Percentiles rank a stretch among this genome's conserved stretches.
Conservation (phyloP, 768 basidiomycete species). For the Xerocomus brunneocitrinus region DNA sequence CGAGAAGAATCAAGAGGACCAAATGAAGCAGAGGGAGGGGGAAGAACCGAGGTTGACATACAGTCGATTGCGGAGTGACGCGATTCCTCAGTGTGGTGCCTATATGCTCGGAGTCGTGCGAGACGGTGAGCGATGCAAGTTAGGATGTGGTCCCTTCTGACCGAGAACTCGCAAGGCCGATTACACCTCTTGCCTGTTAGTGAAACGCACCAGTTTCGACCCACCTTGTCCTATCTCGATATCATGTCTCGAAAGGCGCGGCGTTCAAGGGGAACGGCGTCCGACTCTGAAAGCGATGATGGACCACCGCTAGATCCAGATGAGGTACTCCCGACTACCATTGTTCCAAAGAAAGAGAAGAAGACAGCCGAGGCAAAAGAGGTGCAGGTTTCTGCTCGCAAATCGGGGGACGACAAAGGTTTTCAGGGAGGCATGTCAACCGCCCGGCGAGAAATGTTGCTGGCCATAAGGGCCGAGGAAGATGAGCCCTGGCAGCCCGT, state of each 20-base stretch:
- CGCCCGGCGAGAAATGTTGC: slow-evolving; percentile 72
- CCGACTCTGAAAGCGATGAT: slow-evolving; percentile 71
- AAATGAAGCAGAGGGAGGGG: slow-evolving; percentile 43
- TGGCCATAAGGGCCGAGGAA: slow-evolving; percentile 67
- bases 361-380: slow-evolving; percentile 60
- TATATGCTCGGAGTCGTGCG: slow-evolving; percentile 77
- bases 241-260: slow-evolving; percentile 59
- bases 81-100: slow-evolving; percentile 55
- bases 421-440: slow-evolving; percentile 63
- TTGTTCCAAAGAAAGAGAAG: slow-evolving; percentile 52
- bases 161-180: slow-evolving; percentile 41
- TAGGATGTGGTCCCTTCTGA: slow-evolving; percentile 8
- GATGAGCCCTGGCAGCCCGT: slow-evolving; percentile 74
- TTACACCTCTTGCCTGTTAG: slow-evolving; percentile 75
- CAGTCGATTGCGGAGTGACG: slow-evolving; percentile 69
- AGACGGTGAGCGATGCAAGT: slow-evolving; percentile 47
- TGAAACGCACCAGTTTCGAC: slow-evolving; percentile 78
- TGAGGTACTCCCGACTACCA: slow-evolving; percentile 47
- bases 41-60: slow-evolving; percentile 63
- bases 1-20: slow-evolving; percentile 67
- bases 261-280: slow-evolving; percentile 43
- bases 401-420: slow-evolving; percentile 57
- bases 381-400: slow-evolving; percentile 72
- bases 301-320: slow-evolving; percentile 80
- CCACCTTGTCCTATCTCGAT: slow-evolving; percentile 79